Base-by-base conservation (phyloP, 352 stramenopile genomes). In the Pythium myriotylum region DNA sequence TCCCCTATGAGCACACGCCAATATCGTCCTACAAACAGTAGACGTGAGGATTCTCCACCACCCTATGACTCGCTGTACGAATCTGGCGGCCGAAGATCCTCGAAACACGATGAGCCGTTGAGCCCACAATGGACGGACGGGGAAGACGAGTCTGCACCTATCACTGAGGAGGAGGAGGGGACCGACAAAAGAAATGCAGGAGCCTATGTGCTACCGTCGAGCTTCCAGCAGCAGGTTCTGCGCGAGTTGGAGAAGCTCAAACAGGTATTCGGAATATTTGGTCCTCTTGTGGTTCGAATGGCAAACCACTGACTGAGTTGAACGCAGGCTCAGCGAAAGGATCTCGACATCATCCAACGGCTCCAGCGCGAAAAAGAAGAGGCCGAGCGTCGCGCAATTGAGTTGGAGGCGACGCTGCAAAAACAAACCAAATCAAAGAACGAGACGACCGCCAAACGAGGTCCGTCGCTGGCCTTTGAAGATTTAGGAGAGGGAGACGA, bases 171-270 rank as follows among this genome's bases (percentile, higher is more conserved):
- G 29, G 29, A 35, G 5, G 48, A 40, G 13, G 42, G 33, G 6
- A 46, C 43, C 13, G 35, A 56, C 8, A 14, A 19, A 10, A 26
- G 7, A 20, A 46, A 45, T 26, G 56, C 55, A 13, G 19, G 5
- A 12, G 49, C 29, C 5, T 10, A 49, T n/a, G 12, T 35, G 16
- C 29, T 12, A 2, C 37, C 49, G 2, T 5, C 42, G 8, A 50
- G 39, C 4, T 89, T 89, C 41, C 70, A 86, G 59, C 47, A 70
- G 0, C 67, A 80, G 53, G 69, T 89, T 10, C 37, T 89, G 2
- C 33, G 65, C 2, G 75, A 89, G 43, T 59, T 89, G 6, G 73
- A 76, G n/a, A 73, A 73, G 26, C 69, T 86, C 14, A 86, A 84
- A 46, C 35, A 84, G 43, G 72, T 84, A 46, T n/a, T n/a, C n/a